Evolutionary conservation across 345 rosid genomes (phyloP).

Genomic region (Camelina hispida): DNA sequence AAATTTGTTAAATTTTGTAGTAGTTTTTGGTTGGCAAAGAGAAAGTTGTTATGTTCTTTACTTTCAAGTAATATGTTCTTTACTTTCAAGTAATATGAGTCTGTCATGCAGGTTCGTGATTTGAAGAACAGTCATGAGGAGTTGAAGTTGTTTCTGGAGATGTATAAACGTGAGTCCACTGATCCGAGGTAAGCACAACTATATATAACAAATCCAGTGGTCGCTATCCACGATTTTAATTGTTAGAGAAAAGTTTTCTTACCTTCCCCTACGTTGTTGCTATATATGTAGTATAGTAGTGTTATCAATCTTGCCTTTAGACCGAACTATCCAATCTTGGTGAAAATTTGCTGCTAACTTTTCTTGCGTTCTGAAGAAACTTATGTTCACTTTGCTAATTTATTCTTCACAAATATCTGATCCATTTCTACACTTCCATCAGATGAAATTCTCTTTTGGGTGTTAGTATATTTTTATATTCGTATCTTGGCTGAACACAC

Average conservation of each 20-base stretch:
- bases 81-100: slow-evolving; percentile 26
- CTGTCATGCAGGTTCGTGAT: slow-evolving; percentile 70
- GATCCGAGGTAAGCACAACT: slow-evolving; percentile 63
- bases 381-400: background rate
- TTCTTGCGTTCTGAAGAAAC: background rate
- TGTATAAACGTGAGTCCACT: slow-evolving; percentile 80
- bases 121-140: slow-evolving; percentile 67
- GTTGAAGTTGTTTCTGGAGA: slow-evolving; percentile 82
- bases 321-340: background rate
- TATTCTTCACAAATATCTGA: background rate
- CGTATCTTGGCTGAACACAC: background rate
- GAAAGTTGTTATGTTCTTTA: slow-evolving; percentile 19
- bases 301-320: slow-evolving; percentile 12
- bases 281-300: slow-evolving; percentile 12
- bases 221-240: background rate
- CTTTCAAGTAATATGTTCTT: slow-evolving; percentile 25
- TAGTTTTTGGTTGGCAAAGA: slow-evolving; percentile 2
- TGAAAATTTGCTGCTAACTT: slow-evolving; percentile 27
- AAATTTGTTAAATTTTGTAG: background rate
- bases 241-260: slow-evolving; percentile 2
- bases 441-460: slow-evolving; percentile 12
- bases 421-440: slow-evolving; percentile 2
- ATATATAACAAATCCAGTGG: background rate
- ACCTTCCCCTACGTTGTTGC: slow-evolving; percentile 6
- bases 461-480: slow-evolving; percentile 11